Conservation (phyloP, 257 asterid species). For the Gardenia jasminoides region DNA sequence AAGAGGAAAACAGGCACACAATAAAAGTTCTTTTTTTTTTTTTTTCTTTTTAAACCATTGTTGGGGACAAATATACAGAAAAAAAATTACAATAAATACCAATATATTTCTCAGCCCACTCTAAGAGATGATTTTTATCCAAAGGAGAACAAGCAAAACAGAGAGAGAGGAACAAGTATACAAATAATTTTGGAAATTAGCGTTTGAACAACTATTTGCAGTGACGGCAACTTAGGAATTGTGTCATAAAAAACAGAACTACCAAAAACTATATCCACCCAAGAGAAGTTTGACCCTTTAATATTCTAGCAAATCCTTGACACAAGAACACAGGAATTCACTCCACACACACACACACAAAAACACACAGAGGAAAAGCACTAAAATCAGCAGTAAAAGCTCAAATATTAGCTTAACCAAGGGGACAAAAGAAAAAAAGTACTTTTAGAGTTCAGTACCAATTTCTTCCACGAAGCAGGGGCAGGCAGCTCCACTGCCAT, state of each 20-base stretch:
- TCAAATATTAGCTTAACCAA: neutral
- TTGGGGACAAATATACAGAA: neutral
- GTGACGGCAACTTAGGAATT: neutral
- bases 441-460: slow-evolving; percentile 21
- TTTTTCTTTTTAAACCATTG: neutral
- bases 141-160: no score
- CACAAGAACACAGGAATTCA: neutral
- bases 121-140: neutral
- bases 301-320: neutral
- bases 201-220: neutral
- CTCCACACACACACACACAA: neutral
- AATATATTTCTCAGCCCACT: neutral
- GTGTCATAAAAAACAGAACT: neutral
- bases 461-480: slow-evolving; percentile 48
- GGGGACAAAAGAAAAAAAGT: neutral
- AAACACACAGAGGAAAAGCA: neutral
- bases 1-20: neutral
- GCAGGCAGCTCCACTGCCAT: slow-evolving; percentile 45
- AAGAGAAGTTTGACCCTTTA: neutral
- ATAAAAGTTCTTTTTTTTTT: neutral
- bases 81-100: no score
- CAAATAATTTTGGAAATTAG: neutral
- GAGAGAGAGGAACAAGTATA: no score
- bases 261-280: neutral
- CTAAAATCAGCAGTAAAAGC: neutral